Evolutionary conservation across 2,329 filamentous ascomycete genomes (phyloP).

Genomic region (Septoria petroselini): DNA sequence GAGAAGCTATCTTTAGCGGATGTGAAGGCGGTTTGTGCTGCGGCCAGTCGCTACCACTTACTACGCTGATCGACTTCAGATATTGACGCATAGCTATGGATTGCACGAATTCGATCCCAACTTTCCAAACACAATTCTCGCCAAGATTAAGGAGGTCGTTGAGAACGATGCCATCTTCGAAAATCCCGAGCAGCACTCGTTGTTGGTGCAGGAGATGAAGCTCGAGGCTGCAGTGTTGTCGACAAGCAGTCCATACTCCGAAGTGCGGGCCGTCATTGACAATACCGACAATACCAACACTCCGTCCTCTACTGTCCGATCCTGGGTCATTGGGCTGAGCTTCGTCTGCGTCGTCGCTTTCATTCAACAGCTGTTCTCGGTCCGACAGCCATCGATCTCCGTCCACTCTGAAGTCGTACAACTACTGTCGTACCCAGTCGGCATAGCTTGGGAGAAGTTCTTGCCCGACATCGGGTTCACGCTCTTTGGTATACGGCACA

Average conservation of each 20-base stretch:
- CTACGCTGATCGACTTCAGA: background rate
- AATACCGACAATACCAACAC: conserved; percentile 26
- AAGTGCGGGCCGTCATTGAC: conserved; percentile 29
- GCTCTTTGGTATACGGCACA: conserved; percentile 54
- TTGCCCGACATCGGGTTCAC: conserved; percentile 55
- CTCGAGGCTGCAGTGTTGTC: conserved; percentile 10
- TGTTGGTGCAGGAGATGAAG: conserved; percentile 7
- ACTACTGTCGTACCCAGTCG: conserved; percentile 41
- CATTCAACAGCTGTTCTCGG: conserved; percentile 36
- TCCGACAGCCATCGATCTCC: conserved; percentile 35
- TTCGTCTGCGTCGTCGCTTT: conserved; percentile 31
- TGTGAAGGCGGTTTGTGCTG: background rate
- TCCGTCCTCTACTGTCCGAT: conserved; percentile 35
- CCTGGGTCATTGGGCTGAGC: conserved; percentile 35
- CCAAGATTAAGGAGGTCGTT: conserved; percentile 17
- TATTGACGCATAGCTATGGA: conserved; percentile 2
- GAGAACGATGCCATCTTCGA: conserved; percentile 9
- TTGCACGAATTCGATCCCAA: conserved; percentile 21
- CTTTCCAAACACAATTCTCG: conserved; percentile 14
- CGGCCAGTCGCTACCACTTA: background rate
- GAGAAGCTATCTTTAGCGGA: conserved; percentile 4
- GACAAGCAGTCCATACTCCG: conserved; percentile 27
- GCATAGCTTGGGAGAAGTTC: conserved; percentile 54
- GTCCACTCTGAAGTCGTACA: conserved; percentile 35
- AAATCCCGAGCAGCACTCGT: conserved; percentile 14